A percentile compares a stretch with the other conserved stretches of the same genome.
phyloP scores from a whole-genome alignment of 2,329 filamentous ascomycete species.

The Aspergillus sojae region DNA sequence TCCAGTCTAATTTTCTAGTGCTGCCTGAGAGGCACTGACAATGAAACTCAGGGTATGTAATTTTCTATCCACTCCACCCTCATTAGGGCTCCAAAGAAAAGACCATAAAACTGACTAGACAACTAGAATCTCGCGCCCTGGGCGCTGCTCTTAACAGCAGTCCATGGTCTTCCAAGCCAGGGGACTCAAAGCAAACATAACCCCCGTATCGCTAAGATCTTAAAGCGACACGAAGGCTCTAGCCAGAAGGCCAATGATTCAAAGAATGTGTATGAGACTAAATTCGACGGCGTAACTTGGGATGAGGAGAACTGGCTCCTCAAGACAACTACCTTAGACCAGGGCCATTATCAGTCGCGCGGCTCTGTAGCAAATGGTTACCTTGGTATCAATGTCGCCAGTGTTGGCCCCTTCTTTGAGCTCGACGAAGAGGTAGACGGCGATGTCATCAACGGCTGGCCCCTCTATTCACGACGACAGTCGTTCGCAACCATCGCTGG shows the following conservation, averaged over 20 bases:
- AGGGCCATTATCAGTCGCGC: constrained; percentile 63
- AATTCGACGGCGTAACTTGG: constrained; percentile 59
- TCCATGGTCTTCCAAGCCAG: background rate
- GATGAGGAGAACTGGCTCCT: constrained; percentile 61
- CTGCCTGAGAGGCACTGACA: constrained; percentile 5
- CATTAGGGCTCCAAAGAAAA: background rate
- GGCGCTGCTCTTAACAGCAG: constrained; percentile 12
- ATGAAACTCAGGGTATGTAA: constrained; percentile 20
- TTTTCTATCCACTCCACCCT: background rate
- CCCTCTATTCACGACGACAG: constrained; percentile 64
- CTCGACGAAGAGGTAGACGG: constrained; percentile 53
- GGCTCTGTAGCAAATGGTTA: constrained; percentile 66
- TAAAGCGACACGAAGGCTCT: constrained; percentile 23
- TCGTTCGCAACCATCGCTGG: constrained; percentile 69
- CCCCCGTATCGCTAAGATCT: constrained; percentile 22
- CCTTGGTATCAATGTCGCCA: constrained; percentile 64
- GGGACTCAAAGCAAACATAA: background rate
- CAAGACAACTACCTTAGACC: constrained; percentile 56
- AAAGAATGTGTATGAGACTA: constrained; percentile 48
- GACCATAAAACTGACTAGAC: background rate
- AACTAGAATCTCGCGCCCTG: constrained; percentile 11
- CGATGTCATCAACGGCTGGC: constrained; percentile 67
- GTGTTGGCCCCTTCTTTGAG: constrained; percentile 67
- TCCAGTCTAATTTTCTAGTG: background rate
- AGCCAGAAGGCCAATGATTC: constrained; percentile 13